A percentile compares a stretch with the other conserved stretches of the same genome.
These are phyloP conservation scores for Thelephora ganbajun DNA, from an alignment of 768 basidiomycete genomes.

Conservation along the genomic window DNA sequence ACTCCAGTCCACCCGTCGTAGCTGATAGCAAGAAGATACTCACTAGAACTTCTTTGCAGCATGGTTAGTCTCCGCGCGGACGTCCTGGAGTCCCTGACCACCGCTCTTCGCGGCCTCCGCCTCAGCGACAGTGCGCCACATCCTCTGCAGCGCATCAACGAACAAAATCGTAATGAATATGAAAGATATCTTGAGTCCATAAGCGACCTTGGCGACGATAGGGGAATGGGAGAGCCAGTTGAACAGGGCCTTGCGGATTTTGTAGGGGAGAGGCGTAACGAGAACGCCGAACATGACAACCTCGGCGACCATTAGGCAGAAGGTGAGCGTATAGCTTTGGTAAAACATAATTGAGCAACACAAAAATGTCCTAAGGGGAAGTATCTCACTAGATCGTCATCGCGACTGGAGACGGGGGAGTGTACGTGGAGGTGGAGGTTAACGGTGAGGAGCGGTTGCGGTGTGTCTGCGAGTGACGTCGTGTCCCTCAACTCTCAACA, in stretches of 20 bases:
- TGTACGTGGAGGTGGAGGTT: too few relatives aligned
- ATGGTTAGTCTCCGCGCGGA: slow-evolving; percentile 74
- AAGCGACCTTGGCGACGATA: slow-evolving; percentile 73
- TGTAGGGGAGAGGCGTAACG: slow-evolving; percentile 75
- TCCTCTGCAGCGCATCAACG: slow-evolving; percentile 83
- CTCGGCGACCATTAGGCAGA: slow-evolving; percentile 69
- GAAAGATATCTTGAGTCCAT: slow-evolving; percentile 88
- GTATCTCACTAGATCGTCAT: slow-evolving; percentile 38
- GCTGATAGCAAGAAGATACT: slow-evolving; percentile 14
- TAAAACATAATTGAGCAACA: not conserved
- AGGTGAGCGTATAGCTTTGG: slow-evolving; percentile 66
- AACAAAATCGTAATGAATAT: slow-evolving; percentile 86
- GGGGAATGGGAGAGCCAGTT: slow-evolving; percentile 54
- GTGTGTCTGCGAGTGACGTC: too few relatives aligned
- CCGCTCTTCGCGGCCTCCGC: slow-evolving; percentile 47
- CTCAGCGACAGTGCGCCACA: slow-evolving; percentile 72
- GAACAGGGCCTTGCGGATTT: slow-evolving; percentile 56
- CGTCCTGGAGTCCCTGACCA: slow-evolving; percentile 38
- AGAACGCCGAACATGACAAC: slow-evolving; percentile 79
- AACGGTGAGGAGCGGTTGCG: too few relatives aligned
- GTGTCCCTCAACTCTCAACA: too few relatives aligned
- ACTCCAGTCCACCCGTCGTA: not conserved
- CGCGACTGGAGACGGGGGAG: slow-evolving; percentile 2
- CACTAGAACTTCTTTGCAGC: slow-evolving; percentile 92
- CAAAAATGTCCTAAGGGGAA: slow-evolving; percentile 1